Conservation (phyloP, 1,284 basidiomycete genomes). For the Ceratobasidium sp. region DNA sequence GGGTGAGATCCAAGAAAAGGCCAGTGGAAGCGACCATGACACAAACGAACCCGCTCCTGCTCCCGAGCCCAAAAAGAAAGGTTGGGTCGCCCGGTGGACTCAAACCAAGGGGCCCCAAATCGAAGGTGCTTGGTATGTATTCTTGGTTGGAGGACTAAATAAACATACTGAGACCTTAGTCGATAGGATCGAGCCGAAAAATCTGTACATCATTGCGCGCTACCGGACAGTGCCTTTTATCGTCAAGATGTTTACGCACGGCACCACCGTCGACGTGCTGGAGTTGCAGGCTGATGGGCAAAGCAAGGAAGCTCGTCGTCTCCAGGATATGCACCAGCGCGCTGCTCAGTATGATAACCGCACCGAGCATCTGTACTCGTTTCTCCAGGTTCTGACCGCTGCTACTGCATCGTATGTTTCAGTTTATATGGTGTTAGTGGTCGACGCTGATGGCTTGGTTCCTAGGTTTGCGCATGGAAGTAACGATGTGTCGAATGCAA, state of each 20-base stretch:
- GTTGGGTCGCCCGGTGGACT: slow-evolving; percentile 5
- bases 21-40: not conserved
- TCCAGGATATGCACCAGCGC: slow-evolving; percentile 56
- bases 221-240: slow-evolving; percentile 53
- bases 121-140: slow-evolving; percentile 48
- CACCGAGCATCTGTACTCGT: slow-evolving; percentile 62
- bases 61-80: not conserved
- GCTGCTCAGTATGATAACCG: slow-evolving; percentile 60
- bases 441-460: not conserved
- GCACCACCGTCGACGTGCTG: slow-evolving; percentile 55
- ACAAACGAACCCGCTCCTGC: slow-evolving; percentile 12
- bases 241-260: slow-evolving; percentile 47
- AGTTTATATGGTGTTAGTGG: slow-evolving; percentile 48
- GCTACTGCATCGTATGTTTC: slow-evolving; percentile 61
- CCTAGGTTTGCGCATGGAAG: slow-evolving; percentile 48
- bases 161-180: not conserved
- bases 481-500: slow-evolving; percentile 58
- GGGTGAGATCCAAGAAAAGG: slow-evolving; percentile 33
- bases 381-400: slow-evolving; percentile 63
- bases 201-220: slow-evolving; percentile 57
- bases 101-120: slow-evolving; percentile 47
- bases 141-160: not conserved
- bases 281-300: slow-evolving; percentile 54
- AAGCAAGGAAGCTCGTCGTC: slow-evolving; percentile 54
- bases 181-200: slow-evolving; percentile 54